Percentiles rank a stretch among this genome's conserved stretches.
These are phyloP conservation scores for Pestalotiopsis fici DNA, from an alignment of 2,329 filamentous ascomycete species.

Conservation along the genomic window DNA sequence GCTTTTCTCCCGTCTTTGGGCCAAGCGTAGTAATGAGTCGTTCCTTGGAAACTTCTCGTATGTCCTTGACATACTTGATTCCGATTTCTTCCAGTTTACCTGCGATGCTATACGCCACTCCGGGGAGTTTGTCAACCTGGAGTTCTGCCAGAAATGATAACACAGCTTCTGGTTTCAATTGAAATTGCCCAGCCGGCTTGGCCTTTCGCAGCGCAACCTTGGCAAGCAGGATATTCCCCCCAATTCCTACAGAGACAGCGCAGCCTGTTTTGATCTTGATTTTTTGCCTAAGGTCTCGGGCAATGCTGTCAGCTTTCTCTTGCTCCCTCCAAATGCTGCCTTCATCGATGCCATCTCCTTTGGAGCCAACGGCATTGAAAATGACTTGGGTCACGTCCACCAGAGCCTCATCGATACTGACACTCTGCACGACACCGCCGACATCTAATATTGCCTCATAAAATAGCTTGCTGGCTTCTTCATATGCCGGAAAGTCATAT, in stretches of 20 bases:
- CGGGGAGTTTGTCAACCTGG: constrained; percentile 79
- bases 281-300: constrained; percentile 63
- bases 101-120: constrained; percentile 88
- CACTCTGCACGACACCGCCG: constrained; percentile 87
- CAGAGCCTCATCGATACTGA: constrained; percentile 94
- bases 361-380: constrained; percentile 63
- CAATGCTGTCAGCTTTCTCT: constrained; percentile 73
- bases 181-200: constrained; percentile 91
- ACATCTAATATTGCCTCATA: constrained; percentile 81
- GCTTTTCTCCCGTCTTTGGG: constrained; percentile 87
- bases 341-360: constrained; percentile 66
- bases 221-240: constrained; percentile 85
- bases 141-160: constrained; percentile 76
- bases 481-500: constrained; percentile 94
- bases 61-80: constrained; percentile 79
- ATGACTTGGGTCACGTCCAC: constrained; percentile 79
- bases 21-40: constrained; percentile 73
- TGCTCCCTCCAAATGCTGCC: constrained; percentile 77
- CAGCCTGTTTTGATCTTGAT: constrained; percentile 79
- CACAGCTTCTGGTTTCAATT: constrained; percentile 80
- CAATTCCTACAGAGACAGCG: constrained; percentile 89
- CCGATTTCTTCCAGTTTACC: constrained; percentile 87
- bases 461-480: constrained; percentile 85
- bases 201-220: constrained; percentile 89
- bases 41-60: constrained; percentile 77